phyloP scores from a whole-genome alignment of 2,329 filamentous ascomycete genomes.

The Zymoseptoria ardabiliae region DNA sequence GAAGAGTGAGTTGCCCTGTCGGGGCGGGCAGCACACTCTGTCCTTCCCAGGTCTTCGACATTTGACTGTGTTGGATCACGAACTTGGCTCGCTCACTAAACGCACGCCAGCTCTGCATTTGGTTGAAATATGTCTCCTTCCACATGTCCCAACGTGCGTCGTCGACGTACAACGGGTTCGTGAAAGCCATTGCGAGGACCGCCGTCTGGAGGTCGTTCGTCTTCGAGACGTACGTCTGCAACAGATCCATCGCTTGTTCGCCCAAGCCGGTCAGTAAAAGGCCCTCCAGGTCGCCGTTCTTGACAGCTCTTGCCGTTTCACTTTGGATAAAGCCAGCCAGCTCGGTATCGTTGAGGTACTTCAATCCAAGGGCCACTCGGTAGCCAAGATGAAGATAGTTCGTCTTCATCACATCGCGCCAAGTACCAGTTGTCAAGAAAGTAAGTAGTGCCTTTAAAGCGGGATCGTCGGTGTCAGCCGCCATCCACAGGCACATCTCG shows the following conservation, averaged over 20 bases:
- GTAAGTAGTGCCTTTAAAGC: conserved; percentile 74
- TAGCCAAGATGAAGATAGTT: conserved; percentile 66
- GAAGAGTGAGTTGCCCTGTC: conserved; percentile 63
- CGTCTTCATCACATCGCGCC: conserved; percentile 66
- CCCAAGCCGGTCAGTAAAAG: conserved; percentile 72
- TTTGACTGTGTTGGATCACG: conserved; percentile 66
- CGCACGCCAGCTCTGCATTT: conserved; percentile 61
- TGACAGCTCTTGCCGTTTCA: conserved; percentile 54
- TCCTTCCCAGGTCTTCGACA: conserved; percentile 57
- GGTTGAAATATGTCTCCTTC: conserved; percentile 66
- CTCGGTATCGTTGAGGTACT: conserved; percentile 56
- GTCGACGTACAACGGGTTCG: conserved; percentile 67
- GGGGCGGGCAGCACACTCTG: conserved; percentile 56
- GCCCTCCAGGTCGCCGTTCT: conserved; percentile 66
- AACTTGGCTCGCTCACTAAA: conserved; percentile 72
- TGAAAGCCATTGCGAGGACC: conserved; percentile 65
- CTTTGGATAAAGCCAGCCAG: conserved; percentile 38
- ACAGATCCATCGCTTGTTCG: conserved; percentile 63
- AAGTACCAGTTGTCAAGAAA: conserved; percentile 69
- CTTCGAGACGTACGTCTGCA: conserved; percentile 65
- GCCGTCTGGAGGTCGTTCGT: conserved; percentile 75
- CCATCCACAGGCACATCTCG: conserved; percentile 55
- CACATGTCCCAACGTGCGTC: conserved; percentile 69
- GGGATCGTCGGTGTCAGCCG: conserved; percentile 61
- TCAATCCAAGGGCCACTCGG: conserved; percentile 64